Percentiles rank a stretch among this genome's conserved stretches.
phyloP scores from a whole-genome alignment of 352 stramenopile genomes.

The Sclerospora graminicola region DNA sequence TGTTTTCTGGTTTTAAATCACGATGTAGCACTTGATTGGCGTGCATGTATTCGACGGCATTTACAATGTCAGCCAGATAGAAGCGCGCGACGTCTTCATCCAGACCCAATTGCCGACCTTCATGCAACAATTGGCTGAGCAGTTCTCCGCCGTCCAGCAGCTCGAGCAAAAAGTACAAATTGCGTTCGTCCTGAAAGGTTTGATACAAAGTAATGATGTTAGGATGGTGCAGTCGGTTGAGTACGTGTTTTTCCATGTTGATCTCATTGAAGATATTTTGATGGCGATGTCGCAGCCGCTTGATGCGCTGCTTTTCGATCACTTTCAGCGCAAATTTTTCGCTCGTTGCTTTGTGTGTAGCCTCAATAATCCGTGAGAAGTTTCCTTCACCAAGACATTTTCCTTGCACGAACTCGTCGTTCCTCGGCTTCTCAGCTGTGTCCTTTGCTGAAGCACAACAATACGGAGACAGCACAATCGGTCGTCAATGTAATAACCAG shows the following conservation, averaged over 20 bases:
- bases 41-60: constrained; percentile 92
- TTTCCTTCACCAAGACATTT: constrained; percentile 84
- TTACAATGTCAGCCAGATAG: constrained; percentile 83
- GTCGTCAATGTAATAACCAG: too few species aligned
- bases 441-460: constrained; percentile 49
- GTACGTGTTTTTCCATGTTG: constrained; percentile 94
- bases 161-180: constrained; percentile 95
- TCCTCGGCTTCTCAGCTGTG: constrained; percentile 50
- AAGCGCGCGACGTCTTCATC: constrained; percentile 76
- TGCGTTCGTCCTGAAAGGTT: constrained; percentile 93
- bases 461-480: constrained; percentile 1
- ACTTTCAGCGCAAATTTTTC: constrained; percentile 95
- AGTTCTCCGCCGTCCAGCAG: constrained; percentile 88
- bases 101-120: constrained; percentile 61
- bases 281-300: constrained; percentile 86
- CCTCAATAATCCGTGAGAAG: constrained; percentile 90
- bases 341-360: constrained; percentile 79
- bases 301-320: constrained; percentile 87
- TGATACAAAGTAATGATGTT: constrained; percentile 93
- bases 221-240: constrained; percentile 81
- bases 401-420: constrained; percentile 63
- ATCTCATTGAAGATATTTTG: constrained; percentile 98
- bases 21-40: constrained; percentile 88
- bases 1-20: constrained; percentile 94
- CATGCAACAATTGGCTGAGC: constrained; percentile 83